Conservation (phyloP, 768 basidiomycete species). For the Coprinopsis strossmayeri region DNA sequence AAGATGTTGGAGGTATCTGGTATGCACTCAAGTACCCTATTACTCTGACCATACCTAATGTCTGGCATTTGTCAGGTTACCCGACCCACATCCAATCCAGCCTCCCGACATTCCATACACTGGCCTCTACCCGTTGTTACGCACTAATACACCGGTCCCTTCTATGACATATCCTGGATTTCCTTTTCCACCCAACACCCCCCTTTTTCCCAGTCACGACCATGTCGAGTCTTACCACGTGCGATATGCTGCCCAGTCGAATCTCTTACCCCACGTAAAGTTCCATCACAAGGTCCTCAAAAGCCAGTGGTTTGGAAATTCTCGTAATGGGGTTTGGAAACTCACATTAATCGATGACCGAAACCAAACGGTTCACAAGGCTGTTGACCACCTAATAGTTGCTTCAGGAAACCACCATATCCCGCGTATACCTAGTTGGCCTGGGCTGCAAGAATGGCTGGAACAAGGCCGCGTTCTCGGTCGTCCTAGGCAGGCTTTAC, state of each 20-base stretch:
- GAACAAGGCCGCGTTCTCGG: slow-evolving; percentile 14
- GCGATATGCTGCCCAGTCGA: slow-evolving; percentile 31
- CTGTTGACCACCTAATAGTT: slow-evolving; percentile 48
- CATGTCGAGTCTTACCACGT: slow-evolving; percentile 40
- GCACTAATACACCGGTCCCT: slow-evolving; percentile 50
- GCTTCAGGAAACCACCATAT: slow-evolving; percentile 52
- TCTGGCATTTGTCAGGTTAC: slow-evolving; percentile 22
- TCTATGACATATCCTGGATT: slow-evolving; percentile 53
- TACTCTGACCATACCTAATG: too few relatives aligned
- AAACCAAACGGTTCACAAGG: slow-evolving; percentile 2
- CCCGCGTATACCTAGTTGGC: slow-evolving; percentile 38
- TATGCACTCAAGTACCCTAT: slow-evolving; percentile 14
- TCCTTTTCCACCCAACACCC: slow-evolving; percentile 43
- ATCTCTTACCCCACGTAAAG: slow-evolving; percentile 31
- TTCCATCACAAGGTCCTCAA: slow-evolving; percentile 37
- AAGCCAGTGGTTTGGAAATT: slow-evolving; percentile 37
- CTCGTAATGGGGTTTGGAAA: slow-evolving; percentile 36
- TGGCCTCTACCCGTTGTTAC: slow-evolving; percentile 46
- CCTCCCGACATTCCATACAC: slow-evolving; percentile 48
- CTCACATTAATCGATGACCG: slow-evolving; percentile 24
- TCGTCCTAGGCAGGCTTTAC: slow-evolving; percentile 33
- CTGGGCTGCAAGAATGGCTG: slow-evolving; percentile 46
- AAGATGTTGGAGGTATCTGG: slow-evolving; percentile 55
- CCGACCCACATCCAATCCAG: slow-evolving; percentile 20
- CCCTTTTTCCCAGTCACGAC: slow-evolving; percentile 43